Conservation (phyloP, 441 rosid species). For the Francoa sonchifolia region DNA sequence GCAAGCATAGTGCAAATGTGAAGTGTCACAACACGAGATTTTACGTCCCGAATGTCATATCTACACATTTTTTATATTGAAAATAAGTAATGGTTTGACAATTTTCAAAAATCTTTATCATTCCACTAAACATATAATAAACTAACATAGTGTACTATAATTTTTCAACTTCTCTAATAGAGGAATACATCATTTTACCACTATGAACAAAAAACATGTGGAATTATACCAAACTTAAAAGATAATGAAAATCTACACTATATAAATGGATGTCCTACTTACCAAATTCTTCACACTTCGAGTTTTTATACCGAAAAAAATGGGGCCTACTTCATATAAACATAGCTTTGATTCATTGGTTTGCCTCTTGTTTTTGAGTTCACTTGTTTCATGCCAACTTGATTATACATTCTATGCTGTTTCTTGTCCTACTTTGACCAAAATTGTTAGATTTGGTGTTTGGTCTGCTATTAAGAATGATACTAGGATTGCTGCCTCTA, state of each 20-base stretch:
- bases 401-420: slow-evolving; percentile 34
- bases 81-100: background rate
- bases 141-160: slow-evolving; percentile 1
- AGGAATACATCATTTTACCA: slow-evolving; percentile 22
- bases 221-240: slow-evolving; percentile 29
- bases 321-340: slow-evolving; percentile 16
- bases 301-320: slow-evolving; percentile 10
- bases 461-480: slow-evolving; percentile 43
- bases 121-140: background rate
- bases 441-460: slow-evolving; percentile 28
- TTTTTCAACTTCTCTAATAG: slow-evolving; percentile 11
- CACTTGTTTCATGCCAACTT: slow-evolving; percentile 32
- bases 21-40: too few species aligned
- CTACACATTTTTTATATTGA: background rate
- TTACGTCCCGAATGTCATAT: too few species aligned
- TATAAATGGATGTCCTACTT: slow-evolving; percentile 27
- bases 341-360: slow-evolving; percentile 16
- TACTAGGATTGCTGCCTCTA: slow-evolving; percentile 59
- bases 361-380: slow-evolving; percentile 16
- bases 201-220: slow-evolving; percentile 20
- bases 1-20: too few species aligned
- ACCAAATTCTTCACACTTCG: too few species aligned
- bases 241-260: background rate
- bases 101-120: background rate
- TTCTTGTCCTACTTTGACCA: slow-evolving; percentile 32